Evolutionary conservation across 164 flowering plant species (phyloP).

Genomic region (Tetrastigma voinierianum): DNA sequence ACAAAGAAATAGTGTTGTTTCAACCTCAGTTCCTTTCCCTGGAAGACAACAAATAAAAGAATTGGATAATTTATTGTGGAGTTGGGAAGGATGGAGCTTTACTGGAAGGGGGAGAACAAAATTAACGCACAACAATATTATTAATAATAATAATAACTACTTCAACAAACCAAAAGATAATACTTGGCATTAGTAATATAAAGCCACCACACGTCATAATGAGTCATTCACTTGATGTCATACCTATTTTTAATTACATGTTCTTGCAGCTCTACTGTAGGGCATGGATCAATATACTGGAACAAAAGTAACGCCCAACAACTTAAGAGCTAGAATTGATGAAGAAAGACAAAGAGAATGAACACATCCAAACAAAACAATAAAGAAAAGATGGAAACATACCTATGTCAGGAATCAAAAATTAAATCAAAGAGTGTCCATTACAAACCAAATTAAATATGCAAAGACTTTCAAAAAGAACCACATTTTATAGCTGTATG

Average conservation of each 20-base stretch:
- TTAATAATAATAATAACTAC: not conserved
- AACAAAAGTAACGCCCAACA: too few relatives aligned
- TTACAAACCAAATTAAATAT: not conserved
- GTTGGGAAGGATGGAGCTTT: not conserved
- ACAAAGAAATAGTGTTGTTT: constrained; percentile 70
- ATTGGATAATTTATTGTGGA: not conserved
- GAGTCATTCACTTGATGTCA: too few relatives aligned
- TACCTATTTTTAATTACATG: too few relatives aligned
- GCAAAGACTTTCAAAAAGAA: not conserved
- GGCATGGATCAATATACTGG: too few relatives aligned
- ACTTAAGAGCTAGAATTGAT: too few relatives aligned
- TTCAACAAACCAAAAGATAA: not conserved
- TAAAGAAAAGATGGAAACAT: too few relatives aligned
- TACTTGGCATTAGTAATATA: too few relatives aligned
- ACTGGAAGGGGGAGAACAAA: not conserved
- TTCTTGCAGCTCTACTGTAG: too few relatives aligned
- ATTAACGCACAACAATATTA: not conserved
- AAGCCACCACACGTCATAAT: too few relatives aligned
- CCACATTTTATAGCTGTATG: not conserved
- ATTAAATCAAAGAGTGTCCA: not conserved
- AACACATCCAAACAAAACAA: too few relatives aligned
- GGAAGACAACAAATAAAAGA: constrained; percentile 11
- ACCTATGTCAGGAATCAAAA: not conserved
- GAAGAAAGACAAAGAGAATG: too few relatives aligned
- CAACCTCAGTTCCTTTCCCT: constrained; percentile 58